phyloP scores from a whole-genome alignment of 305 asterid species.

The Fraxinus albicans region DNA sequence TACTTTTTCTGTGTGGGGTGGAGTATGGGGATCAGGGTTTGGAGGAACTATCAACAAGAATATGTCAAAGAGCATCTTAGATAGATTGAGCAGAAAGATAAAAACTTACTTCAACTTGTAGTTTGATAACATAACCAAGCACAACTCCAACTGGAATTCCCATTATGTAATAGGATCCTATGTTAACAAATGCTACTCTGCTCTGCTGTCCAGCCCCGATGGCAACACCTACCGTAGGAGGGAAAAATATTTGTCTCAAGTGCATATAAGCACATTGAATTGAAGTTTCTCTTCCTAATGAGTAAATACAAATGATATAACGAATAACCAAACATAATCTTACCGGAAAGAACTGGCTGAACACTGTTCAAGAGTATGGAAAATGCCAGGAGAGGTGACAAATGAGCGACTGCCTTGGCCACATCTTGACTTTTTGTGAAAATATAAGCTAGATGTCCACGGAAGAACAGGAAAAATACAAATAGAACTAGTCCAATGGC shows the following conservation, averaged over 20 bases:
- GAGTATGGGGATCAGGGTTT: not conserved
- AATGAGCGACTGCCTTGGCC: no score
- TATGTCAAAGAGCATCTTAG: not conserved
- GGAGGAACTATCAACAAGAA: not conserved
- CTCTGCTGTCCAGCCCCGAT: constrained; percentile 76
- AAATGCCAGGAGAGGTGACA: no score
- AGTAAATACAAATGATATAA: no score
- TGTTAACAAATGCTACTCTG: constrained; percentile 60
- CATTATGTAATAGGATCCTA: constrained; percentile 60
- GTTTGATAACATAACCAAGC: constrained; percentile 58
- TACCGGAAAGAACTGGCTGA: no score
- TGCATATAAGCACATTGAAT: no score
- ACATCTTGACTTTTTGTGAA: no score
- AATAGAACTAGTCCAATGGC: no score
- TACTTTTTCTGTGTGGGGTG: no score
- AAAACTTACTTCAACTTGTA: constrained; percentile 49
- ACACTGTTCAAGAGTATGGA: no score
- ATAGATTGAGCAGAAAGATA: not conserved
- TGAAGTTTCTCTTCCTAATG: not conserved
- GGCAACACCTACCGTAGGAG: constrained; percentile 45
- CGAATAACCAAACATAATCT: no score
- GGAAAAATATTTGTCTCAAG: not conserved
- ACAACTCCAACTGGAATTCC: constrained; percentile 65
- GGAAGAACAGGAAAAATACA: no score
- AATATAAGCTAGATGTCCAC: no score